A percentile compares a stretch with the other conserved stretches of the same genome.
These are phyloP conservation scores for Sinapis alba DNA, from an alignment of 441 rosid species.

Conservation along the genomic window DNA sequence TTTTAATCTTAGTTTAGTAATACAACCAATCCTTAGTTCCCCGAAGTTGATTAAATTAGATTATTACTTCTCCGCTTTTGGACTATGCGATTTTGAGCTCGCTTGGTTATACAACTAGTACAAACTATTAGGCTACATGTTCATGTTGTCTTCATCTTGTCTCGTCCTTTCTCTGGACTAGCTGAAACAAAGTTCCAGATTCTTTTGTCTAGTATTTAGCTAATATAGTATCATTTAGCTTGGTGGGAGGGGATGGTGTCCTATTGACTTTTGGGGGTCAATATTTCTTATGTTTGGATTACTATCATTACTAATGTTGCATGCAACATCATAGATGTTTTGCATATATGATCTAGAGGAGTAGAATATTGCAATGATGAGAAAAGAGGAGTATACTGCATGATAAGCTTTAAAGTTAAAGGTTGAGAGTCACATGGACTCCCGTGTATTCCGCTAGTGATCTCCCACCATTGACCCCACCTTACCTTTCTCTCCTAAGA, in stretches of 20 bases:
- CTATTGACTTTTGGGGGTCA: slow-evolving; percentile 4
- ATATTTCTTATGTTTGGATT: background rate
- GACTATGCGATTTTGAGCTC: background rate
- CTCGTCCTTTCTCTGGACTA: background rate
- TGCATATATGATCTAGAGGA: background rate
- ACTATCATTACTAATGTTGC: background rate
- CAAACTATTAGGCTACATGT: background rate
- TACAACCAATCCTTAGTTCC: background rate
- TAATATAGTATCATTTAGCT: background rate
- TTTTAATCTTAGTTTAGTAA: slow-evolving; percentile 5
- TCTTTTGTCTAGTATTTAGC: background rate
- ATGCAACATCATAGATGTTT: slow-evolving; percentile 10
- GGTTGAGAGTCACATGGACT: slow-evolving; percentile 81
- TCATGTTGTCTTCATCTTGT: background rate
- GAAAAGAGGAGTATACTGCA: slow-evolving; percentile 13
- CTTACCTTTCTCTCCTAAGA: slow-evolving; percentile 23
- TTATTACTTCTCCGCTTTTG: background rate
- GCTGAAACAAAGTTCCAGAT: background rate
- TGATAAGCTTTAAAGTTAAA: slow-evolving; percentile 30
- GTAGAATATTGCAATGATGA: background rate
- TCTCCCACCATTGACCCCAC: slow-evolving; percentile 30
- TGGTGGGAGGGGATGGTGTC: background rate
- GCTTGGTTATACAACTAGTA: background rate
- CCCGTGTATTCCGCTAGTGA: slow-evolving; percentile 75
- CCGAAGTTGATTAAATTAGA: background rate